These are phyloP conservation scores for Paracoccidioides lutzii DNA, from an alignment of 2,329 filamentous ascomycete genomes.

Conservation along the genomic window DNA sequence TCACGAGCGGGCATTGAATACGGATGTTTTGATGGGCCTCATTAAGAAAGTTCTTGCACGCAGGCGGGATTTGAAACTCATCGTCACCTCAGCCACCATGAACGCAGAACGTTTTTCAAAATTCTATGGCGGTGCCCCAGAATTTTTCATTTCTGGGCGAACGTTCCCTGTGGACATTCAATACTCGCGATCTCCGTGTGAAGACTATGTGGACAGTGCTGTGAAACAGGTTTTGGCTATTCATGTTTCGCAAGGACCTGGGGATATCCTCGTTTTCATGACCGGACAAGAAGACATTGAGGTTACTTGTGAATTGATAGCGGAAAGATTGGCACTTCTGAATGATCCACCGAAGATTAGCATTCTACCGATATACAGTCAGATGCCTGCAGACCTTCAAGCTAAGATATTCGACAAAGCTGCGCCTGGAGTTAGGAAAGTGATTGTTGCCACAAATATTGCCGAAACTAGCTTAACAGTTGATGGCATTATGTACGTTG, in stretches of 20 bases:
- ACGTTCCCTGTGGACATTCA: conserved; percentile 97
- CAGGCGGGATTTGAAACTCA: conserved; percentile 82
- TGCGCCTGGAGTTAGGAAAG: conserved; percentile 80
- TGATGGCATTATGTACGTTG: conserved; percentile 98
- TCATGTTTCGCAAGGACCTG: conserved; percentile 82
- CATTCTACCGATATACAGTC: conserved; percentile 95
- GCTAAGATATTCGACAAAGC: conserved; percentile 95
- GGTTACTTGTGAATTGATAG: conserved; percentile 83
- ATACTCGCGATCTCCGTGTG: conserved; percentile 85
- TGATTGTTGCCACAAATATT: conserved; percentile 97
- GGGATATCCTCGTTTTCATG: conserved; percentile 98
- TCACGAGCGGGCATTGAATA: conserved; percentile 91
- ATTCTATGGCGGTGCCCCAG: conserved; percentile 90
- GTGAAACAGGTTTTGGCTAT: conserved; percentile 94
- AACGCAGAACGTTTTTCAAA: conserved; percentile 91
- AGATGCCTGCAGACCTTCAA: conserved; percentile 96
- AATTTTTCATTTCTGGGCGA: conserved; percentile 89
- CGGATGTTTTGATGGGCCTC: conserved; percentile 90
- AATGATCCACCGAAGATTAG: conserved; percentile 92
- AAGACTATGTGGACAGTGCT: conserved; percentile 94
- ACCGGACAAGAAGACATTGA: conserved; percentile 98
- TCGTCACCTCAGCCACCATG: conserved; percentile 98
- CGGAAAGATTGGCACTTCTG: conserved; percentile 71
- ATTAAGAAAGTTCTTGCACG: conserved; percentile 94
- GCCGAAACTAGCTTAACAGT: conserved; percentile 96